Evolutionary conservation across 345 rosid species (phyloP).

Genomic region (Citrus unshiu): DNA sequence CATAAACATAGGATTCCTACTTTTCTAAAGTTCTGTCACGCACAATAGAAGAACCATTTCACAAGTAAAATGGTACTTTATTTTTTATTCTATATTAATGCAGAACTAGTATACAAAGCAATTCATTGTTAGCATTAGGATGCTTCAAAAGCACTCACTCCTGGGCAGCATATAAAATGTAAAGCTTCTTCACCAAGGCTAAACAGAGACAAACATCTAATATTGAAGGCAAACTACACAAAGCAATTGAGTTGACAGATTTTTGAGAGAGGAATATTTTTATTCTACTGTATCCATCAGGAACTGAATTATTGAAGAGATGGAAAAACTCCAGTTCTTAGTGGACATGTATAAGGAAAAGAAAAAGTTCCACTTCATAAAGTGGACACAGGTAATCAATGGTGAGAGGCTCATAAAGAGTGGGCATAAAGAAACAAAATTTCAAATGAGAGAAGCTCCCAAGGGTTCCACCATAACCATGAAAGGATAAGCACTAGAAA

Average conservation of each 20-base stretch:
- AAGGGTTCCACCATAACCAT: conserved; percentile 13
- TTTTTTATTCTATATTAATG: not conserved
- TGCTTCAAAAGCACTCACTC: conserved; percentile 4
- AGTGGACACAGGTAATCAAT: not conserved
- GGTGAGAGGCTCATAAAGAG: not conserved
- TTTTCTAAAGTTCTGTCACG: not conserved
- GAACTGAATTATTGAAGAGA: conserved; percentile 15
- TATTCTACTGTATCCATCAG: not conserved
- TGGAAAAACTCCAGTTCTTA: not conserved
- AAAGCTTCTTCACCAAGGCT: conserved; percentile 11
- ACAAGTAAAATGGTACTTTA: not conserved
- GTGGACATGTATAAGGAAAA: conserved; percentile 9
- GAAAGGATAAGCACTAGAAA: conserved; percentile 5
- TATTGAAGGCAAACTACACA: not conserved
- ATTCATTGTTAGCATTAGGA: not conserved
- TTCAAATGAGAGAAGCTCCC: conserved; percentile 7
- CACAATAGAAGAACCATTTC: not conserved
- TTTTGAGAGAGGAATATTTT: not conserved
- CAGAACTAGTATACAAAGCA: not conserved
- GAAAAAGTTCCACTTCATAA: conserved; percentile 10
- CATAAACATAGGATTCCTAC: not conserved
- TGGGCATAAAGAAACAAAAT: conserved; percentile 1
- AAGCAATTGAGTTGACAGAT: not conserved
- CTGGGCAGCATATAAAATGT: conserved; percentile 1
- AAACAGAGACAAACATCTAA: conserved; percentile 7